These are phyloP conservation scores for Chlorella sorokiniana DNA, from an alignment of 139 green algal species.

Conservation along the genomic window DNA sequence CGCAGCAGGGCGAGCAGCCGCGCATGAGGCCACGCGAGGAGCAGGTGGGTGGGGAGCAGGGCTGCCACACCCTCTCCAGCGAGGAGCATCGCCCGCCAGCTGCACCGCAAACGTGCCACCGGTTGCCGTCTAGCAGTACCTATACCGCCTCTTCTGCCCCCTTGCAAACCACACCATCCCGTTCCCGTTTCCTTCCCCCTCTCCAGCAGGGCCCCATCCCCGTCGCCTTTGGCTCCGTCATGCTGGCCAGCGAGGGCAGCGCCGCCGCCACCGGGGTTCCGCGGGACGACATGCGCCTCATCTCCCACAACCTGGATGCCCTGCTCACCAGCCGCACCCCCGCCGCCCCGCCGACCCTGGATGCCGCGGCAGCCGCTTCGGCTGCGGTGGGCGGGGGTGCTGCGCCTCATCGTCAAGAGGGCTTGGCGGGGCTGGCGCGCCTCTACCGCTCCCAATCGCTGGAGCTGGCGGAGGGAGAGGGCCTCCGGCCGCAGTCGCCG, in stretches of 20 bases:
- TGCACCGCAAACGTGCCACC: too few species aligned
- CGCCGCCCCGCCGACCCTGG: neutral
- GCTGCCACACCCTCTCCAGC: too few species aligned
- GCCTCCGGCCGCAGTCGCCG: slow-evolving; percentile 1
- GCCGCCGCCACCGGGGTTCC: neutral
- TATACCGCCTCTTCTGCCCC: too few species aligned
- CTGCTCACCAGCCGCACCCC: slow-evolving; percentile 20
- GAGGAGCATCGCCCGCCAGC: too few species aligned
- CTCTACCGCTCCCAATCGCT: neutral
- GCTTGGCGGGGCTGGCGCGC: too few species aligned
- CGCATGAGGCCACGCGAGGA: neutral
- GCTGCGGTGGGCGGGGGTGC: neutral
- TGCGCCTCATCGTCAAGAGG: too few species aligned
- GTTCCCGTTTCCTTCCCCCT: too few species aligned
- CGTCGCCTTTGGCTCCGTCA: too few species aligned
- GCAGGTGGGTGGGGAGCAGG: neutral
- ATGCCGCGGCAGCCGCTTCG: neutral
- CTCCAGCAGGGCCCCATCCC: too few species aligned
- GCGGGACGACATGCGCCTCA: slow-evolving; percentile 7
- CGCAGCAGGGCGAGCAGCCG: neutral
- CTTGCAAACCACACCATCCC: too few species aligned
- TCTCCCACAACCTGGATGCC: slow-evolving; percentile 16
- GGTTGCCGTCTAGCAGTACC: too few species aligned
- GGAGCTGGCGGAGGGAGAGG: neutral
- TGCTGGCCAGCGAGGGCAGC: neutral